Evolutionary conservation across 2,329 filamentous ascomycete genomes (phyloP), one percentile per base, ranked within the genome.

Genomic region (Pyrenophora seminiperda): DNA sequence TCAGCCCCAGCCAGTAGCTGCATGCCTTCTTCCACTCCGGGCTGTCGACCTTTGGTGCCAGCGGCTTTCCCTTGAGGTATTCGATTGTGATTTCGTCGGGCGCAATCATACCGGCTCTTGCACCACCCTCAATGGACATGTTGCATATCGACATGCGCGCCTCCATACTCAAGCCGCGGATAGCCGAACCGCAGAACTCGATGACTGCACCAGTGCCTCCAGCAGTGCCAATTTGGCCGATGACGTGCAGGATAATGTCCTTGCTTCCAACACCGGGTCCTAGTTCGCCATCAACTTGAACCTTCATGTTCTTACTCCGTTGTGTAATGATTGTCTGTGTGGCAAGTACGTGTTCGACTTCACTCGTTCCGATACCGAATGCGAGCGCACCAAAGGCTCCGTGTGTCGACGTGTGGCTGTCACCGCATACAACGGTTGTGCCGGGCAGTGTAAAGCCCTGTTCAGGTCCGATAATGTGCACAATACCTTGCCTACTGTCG

Each of bases 61-160:
- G 79, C 31, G 94, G 94, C 56, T 88, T 86, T 64, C 88, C 90
- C 80, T 94, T 94, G 67, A 99, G 88, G 72, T 97, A 99, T 61
- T 96, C 90, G 65, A 96, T 96, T 20, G 94, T 97, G 50, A 81
- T 89, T 70, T 97, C 88, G 68, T 99, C 94, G 4, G 94, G 94
- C 7, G 94, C 94, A 52, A 99, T 87, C 91, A 99, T 96, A 61
- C 94, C 94, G 53, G 93, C 93, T 77, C 94, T 84, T 39, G 94
- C 94, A 75, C 94, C 94, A 62, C 83, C 94, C 80, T 99, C 94
- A 63, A 97, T 97, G 11, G 92, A 91, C 94, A 97, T 97, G 80
- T 99, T 99, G 81, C 94, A 97, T 73, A 99, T 96, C 57, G 92
- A 97, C 94, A 99, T 97, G 62, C 94, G 86, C 34, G 93, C 94